phyloP scores from a whole-genome alignment of 805 yeast genomes.

The Saccharomyces eubayanus region DNA sequence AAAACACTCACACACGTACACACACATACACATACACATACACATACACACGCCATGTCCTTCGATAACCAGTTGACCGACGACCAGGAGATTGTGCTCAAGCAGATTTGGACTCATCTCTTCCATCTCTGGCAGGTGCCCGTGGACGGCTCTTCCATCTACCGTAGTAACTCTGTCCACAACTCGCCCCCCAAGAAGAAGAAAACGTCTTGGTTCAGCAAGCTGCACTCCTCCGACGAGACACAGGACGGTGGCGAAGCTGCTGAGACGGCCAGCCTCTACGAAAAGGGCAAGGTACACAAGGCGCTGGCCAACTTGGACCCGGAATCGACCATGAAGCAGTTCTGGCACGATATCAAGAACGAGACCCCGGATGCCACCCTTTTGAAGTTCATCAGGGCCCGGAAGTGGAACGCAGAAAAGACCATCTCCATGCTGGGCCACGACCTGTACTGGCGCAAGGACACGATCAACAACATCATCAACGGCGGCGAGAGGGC shows the following conservation, averaged over 20 bases:
- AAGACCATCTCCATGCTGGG: constrained; percentile 63
- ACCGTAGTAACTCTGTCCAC: constrained; percentile 2
- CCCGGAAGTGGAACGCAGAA: constrained; percentile 76
- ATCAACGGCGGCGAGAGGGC: constrained; percentile 66
- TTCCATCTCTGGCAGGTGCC: constrained; percentile 51
- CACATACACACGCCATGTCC: constrained; percentile 33
- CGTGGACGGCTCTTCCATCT: constrained; percentile 26
- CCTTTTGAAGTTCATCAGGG: constrained; percentile 68
- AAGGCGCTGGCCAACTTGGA: constrained; percentile 44
- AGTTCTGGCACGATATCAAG: constrained; percentile 54
- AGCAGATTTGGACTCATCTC: constrained; percentile 63
- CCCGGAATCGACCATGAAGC: constrained; percentile 41
- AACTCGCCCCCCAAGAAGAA: background rate
- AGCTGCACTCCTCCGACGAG: background rate
- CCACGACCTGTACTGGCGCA: constrained; percentile 75
- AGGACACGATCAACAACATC: constrained; percentile 51
- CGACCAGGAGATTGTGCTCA: constrained; percentile 56
- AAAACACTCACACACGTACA: background rate
- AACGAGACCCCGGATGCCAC: constrained; percentile 78
- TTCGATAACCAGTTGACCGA: constrained; percentile 33
- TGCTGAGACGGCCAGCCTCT: constrained; percentile 10
- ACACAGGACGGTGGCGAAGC: constrained; percentile 6
- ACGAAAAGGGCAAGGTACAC: constrained; percentile 37
- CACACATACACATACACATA: constrained; percentile 10
- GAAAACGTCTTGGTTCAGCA: constrained; percentile 5